Conservation (phyloP, 495 filamentous ascomycete species). For the Trichoderma gamsii region DNA sequence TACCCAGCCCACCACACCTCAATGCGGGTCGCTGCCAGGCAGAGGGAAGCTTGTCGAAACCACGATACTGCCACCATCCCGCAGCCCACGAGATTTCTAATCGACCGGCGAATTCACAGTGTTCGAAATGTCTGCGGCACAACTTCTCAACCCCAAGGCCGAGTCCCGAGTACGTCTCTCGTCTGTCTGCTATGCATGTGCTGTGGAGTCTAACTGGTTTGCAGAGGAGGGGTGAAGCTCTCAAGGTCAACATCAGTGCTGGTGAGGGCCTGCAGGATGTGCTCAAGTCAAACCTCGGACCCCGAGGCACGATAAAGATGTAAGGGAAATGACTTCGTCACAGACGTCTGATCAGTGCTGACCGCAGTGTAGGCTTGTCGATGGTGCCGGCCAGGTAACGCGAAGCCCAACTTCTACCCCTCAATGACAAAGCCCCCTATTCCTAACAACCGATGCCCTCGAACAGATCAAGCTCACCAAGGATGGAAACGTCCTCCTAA, state of each 20-base stretch:
- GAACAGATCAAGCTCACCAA: constrained; percentile 95
- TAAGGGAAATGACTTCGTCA: constrained; percentile 31
- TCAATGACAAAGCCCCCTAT: constrained; percentile 10
- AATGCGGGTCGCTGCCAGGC: constrained; percentile 8
- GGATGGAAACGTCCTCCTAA: constrained; percentile 90
- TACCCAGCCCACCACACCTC: constrained; percentile 13
- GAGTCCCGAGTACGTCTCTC: constrained; percentile 73
- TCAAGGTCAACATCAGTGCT: constrained; percentile 92
- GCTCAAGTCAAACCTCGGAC: constrained; percentile 91
- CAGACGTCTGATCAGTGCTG: constrained; percentile 27
- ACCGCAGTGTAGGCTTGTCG: constrained; percentile 66
- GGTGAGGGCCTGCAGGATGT: constrained; percentile 95
- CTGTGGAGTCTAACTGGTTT: constrained; percentile 26
- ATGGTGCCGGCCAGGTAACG: constrained; percentile 84
- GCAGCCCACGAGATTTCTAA: background rate
- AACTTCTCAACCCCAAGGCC: constrained; percentile 96
- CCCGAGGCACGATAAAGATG: constrained; percentile 95
- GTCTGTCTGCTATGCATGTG: constrained; percentile 22
- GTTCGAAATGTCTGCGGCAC: constrained; percentile 73
- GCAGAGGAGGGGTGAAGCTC: constrained; percentile 89
- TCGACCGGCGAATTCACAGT: constrained; percentile 1
- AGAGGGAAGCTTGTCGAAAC: constrained; percentile 11
- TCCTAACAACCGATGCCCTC: constrained; percentile 20
- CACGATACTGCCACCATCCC: constrained; percentile 1
- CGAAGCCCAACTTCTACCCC: constrained; percentile 9